Base-by-base conservation (phyloP, 768 basidiomycete species). In the Hebeloma cylindrosporum region DNA sequence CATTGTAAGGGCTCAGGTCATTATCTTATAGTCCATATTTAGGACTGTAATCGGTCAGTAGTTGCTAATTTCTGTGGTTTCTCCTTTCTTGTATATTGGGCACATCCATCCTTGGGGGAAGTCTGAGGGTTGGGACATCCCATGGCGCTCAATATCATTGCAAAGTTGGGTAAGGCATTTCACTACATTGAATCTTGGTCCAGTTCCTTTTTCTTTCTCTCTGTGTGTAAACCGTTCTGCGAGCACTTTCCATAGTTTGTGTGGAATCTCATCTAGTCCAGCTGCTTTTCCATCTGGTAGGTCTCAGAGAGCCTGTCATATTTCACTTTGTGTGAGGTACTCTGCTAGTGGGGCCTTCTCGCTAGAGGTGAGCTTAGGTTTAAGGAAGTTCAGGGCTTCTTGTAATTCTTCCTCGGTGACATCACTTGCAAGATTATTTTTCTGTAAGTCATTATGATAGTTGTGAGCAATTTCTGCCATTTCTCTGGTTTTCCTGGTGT, bases 11-110 rank as follows among this genome's bases (percentile, higher is more conserved):
- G 29, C 45, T 32, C 58, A 58, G 5, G 68, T 67, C 10, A 66
- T 48, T 0, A 66, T 47, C 52, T 69, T 70, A 21, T 70, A 70
- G 51, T 70, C 67, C 2, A 60, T 41, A 50, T 70, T 70, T 3
- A 68, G 55, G 0, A 72, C 50, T 0, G 66, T 70, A 0, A 74
- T 70, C 0, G 69, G 71, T 1, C 65, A 2, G 36, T 74, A 73
- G 45, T 69, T 71, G 7, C 22, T 56, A 3, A 71, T 68, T 2
- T 64, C 47, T 0, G 34, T 45, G 2, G 25, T 35, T 6, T 69
- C 67, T 5, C 63, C 67, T 59, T 69, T 74, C 25, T 77, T 77
- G 37, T 68, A 75, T 0, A 76, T 40, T 0, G 67, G 69, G 58
- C 67, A 67, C 61, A 69, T 65, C 66, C 64, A 66, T 0, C 72